Percentiles rank a stretch among this genome's conserved stretches.
Evolutionary conservation across 2,329 filamentous ascomycete genomes (phyloP).

Genomic region (Lachnellula cervina): DNA sequence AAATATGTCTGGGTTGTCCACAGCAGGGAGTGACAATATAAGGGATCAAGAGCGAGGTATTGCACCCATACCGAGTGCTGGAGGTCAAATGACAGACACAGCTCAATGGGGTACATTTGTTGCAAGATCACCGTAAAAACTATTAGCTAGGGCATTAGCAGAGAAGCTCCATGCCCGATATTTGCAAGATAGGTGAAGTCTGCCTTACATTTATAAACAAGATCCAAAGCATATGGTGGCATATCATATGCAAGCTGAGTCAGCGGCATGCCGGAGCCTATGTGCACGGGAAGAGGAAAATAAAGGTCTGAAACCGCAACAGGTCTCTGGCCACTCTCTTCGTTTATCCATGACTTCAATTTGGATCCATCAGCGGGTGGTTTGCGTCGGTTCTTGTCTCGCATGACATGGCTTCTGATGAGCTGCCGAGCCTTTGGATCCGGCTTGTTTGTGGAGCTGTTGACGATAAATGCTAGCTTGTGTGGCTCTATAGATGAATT

Average conservation of each 20-base stretch:
- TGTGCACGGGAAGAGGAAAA: not conserved
- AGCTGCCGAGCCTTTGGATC: not conserved
- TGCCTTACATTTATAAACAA: conserved; percentile 1
- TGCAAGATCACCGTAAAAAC: too few relatives aligned
- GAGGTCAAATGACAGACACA: not conserved
- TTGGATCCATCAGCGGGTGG: not conserved
- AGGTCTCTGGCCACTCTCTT: not conserved
- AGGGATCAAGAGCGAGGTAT: not conserved
- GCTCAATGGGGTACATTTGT: not conserved
- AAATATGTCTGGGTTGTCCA: conserved; percentile 2
- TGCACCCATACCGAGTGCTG: not conserved
- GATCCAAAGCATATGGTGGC: conserved; percentile 3
- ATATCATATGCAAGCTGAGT: conserved; percentile 1
- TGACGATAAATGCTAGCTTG: conserved; percentile 1
- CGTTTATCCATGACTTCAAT: conserved; percentile 1
- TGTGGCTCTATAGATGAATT: not conserved
- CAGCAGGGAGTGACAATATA: conserved; percentile 1
- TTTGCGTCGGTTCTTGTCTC: conserved; percentile 1
- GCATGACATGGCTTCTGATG: conserved; percentile 8
- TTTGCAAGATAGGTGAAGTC: not conserved
- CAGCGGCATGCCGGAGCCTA: not conserved
- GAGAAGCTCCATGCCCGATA: too few relatives aligned
- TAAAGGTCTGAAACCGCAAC: not conserved
- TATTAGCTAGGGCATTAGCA: not conserved
- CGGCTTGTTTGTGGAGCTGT: not conserved